Evolutionary conservation across 257 asterid species (phyloP).

Genomic region (Solanum ossicruentum): DNA sequence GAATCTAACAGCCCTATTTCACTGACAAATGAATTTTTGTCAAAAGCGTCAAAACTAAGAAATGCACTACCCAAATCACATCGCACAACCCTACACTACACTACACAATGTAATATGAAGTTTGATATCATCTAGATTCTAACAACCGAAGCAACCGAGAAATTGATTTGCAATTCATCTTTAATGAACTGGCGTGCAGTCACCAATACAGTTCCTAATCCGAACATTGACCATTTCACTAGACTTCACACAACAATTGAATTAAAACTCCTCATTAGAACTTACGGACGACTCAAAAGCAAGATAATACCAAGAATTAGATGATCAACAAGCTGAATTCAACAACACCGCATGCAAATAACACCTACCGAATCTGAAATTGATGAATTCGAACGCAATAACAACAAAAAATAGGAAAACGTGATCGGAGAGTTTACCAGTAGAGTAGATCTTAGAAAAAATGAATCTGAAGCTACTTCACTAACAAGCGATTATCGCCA

Average conservation of each 20-base stretch:
- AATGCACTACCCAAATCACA: background rate
- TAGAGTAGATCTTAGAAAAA: constrained; percentile 48
- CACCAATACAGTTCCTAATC: background rate
- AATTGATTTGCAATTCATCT: background rate
- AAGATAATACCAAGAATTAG: background rate
- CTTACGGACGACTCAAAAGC: background rate
- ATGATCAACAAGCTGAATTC: background rate
- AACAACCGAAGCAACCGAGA: background rate
- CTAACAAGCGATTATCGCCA: constrained; percentile 15
- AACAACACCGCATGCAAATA: background rate
- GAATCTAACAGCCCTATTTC: background rate
- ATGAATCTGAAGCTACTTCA: constrained; percentile 22
- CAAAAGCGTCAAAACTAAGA: background rate
- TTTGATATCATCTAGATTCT: background rate
- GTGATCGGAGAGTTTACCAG: constrained; percentile 43
- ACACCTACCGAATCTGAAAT: background rate
- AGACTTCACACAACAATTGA: background rate
- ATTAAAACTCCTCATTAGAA: background rate
- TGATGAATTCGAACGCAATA: background rate
- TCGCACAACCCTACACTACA: background rate
- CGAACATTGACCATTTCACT: background rate
- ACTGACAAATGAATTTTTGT: background rate
- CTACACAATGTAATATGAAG: background rate
- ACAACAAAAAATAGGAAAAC: background rate
- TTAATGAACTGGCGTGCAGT: background rate